A percentile compares a stretch with the other conserved stretches of the same genome.
Evolutionary conservation across 345 rosid species (phyloP).

Genomic region (Syzygium aromaticum): DNA sequence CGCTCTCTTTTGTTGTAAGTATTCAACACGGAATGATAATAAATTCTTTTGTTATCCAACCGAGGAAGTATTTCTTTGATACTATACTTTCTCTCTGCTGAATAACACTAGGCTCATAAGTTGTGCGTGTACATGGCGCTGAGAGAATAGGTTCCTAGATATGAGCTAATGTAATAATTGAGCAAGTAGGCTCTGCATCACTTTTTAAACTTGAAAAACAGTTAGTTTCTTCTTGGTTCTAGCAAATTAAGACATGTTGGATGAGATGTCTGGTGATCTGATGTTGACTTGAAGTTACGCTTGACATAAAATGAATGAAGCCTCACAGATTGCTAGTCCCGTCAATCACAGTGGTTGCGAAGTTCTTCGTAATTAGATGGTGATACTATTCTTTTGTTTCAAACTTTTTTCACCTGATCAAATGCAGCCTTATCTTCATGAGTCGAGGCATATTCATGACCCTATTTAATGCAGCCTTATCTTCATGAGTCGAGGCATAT

Average conservation of each 20-base stretch:
- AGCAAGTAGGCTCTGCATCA: neutral
- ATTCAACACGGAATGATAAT: neutral
- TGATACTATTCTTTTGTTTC: neutral
- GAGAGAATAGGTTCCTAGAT: neutral
- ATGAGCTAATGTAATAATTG: neutral
- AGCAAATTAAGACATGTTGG: neutral
- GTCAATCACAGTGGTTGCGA: neutral
- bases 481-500: slow-evolving; percentile 49
- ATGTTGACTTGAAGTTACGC: neutral
- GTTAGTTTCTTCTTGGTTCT: neutral
- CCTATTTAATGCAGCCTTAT: slow-evolving; percentile 38
- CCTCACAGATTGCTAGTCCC: neutral
- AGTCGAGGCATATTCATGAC: slow-evolving; percentile 52
- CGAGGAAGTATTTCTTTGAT: neutral
- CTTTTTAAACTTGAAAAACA: neutral
- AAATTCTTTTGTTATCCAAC: neutral
- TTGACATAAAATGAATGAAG: neutral
- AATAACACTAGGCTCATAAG: neutral
- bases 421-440: slow-evolving; percentile 48
- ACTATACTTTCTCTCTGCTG: neutral
- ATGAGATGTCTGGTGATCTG: neutral
- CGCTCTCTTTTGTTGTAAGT: neutral
- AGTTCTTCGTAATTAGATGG: neutral
- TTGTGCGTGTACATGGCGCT: neutral
- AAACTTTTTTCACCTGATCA: neutral